phyloP scores from a whole-genome alignment of 2,329 filamentous ascomycete genomes.

The Fusarium oxysporum region DNA sequence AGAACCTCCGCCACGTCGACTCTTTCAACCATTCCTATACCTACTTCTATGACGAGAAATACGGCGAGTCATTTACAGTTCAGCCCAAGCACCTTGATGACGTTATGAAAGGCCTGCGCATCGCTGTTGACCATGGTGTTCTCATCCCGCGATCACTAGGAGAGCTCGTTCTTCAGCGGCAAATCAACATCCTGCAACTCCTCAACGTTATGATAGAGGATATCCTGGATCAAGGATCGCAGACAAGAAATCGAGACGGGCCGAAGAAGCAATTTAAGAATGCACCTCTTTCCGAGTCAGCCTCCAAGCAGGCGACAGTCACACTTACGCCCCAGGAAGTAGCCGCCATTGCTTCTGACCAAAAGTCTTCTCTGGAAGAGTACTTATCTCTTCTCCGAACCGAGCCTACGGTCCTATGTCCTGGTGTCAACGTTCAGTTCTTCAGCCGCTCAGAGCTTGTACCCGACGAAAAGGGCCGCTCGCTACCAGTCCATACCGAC shows the following conservation, averaged over 20 bases:
- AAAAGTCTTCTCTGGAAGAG: constrained; percentile 50
- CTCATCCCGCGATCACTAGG: constrained; percentile 47
- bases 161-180: constrained; percentile 55
- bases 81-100: not conserved
- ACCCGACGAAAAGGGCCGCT: constrained; percentile 57
- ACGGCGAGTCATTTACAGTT: constrained; percentile 52
- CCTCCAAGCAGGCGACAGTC: constrained; percentile 36
- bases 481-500: constrained; percentile 53
- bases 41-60: constrained; percentile 51
- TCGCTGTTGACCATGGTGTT: constrained; percentile 37
- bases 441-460: constrained; percentile 57
- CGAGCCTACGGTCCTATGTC: constrained; percentile 49
- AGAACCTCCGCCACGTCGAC: constrained; percentile 48
- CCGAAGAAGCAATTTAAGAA: constrained; percentile 48
- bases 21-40: constrained; percentile 50
- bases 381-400: constrained; percentile 49
- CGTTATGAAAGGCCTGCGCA: constrained; percentile 19
- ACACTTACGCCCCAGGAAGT: constrained; percentile 51
- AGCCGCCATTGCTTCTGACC: constrained; percentile 47
- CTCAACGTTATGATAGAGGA: constrained; percentile 58
- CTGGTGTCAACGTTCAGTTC: constrained; percentile 53
- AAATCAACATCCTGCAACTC: constrained; percentile 50
- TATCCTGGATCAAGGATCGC: constrained; percentile 55
- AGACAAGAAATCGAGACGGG: constrained; percentile 36
- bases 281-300: constrained; percentile 50